Conservation (phyloP, 1,284 basidiomycete species). For the Serendipita sp. region DNA sequence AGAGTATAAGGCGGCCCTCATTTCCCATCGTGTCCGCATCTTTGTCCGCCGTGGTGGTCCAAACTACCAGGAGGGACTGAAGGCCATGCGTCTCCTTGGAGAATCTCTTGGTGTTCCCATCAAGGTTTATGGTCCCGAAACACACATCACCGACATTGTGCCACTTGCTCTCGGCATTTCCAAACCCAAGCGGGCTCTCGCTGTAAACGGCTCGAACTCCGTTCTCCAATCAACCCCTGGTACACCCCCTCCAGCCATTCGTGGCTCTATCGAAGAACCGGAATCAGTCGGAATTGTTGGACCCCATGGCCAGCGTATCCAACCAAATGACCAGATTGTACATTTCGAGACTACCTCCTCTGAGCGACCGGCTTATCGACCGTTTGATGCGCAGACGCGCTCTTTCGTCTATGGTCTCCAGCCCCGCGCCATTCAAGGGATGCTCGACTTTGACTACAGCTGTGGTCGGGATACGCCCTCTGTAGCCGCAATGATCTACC, state of each 20-base stretch:
- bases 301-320: constrained; percentile 67
- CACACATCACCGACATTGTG: constrained; percentile 97
- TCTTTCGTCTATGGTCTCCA: constrained; percentile 97
- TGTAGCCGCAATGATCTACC: constrained; percentile 99
- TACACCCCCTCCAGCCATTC: constrained; percentile 27
- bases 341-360: constrained; percentile 47
- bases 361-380: constrained; percentile 64
- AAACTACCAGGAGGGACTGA: constrained; percentile 99
- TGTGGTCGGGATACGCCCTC: constrained; percentile 88
- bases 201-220: constrained; percentile 24
- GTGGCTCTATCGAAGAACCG: constrained; percentile 20
- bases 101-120: constrained; percentile 96
- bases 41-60: constrained; percentile 97
- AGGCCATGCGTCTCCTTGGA: constrained; percentile 95
- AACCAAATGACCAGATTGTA: constrained; percentile 80
- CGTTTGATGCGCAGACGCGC: constrained; percentile 85
- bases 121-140: constrained; percentile 93
- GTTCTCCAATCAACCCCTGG: constrained; percentile 27
- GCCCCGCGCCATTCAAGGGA: constrained; percentile 98
- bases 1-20: constrained; percentile 79
- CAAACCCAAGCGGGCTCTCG: constrained; percentile 28
- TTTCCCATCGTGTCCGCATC: constrained; percentile 77
- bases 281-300: constrained; percentile 60
- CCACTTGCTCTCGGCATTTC: constrained; percentile 85
- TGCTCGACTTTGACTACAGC: constrained; percentile 99